Conservation (phyloP, 2,329 filamentous ascomycete species). For the Penicillium psychrosexuale region DNA sequence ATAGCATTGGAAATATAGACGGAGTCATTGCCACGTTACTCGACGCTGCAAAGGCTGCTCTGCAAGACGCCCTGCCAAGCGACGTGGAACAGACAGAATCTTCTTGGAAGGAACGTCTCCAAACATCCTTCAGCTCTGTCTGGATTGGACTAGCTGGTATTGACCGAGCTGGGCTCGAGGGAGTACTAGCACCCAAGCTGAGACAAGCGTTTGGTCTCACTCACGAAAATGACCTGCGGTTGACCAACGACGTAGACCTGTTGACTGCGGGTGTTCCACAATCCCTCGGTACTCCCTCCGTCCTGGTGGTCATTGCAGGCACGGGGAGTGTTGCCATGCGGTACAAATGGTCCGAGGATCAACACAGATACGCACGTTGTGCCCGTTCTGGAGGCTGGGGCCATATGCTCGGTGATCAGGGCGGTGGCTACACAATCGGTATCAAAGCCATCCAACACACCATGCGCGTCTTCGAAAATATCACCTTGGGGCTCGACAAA, state of each 20-base stretch:
- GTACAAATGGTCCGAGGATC: conserved; percentile 25
- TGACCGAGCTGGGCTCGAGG: conserved; percentile 34
- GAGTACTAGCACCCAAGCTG: conserved; percentile 27
- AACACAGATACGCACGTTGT: conserved; percentile 22
- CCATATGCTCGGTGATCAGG: conserved; percentile 45
- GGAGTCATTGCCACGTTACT: conserved; percentile 29
- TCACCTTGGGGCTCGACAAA: conserved; percentile 13
- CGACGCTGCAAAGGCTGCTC: conserved; percentile 16
- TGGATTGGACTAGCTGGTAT: conserved; percentile 45
- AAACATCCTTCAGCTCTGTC: conserved; percentile 27
- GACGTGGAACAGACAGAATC: neutral
- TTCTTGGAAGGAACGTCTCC: conserved; percentile 5
- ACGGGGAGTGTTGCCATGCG: conserved; percentile 46
- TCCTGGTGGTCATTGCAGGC: conserved; percentile 43
- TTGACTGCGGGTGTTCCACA: conserved; percentile 29
- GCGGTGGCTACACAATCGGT: conserved; percentile 44
- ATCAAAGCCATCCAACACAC: conserved; percentile 35
- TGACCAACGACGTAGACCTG: conserved; percentile 45
- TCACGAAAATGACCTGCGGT: conserved; percentile 19
- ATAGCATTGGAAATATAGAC: conserved; percentile 16
- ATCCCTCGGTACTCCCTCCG: conserved; percentile 16
- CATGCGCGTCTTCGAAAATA: conserved; percentile 31
- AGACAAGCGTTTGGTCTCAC: conserved; percentile 28
- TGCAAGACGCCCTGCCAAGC: conserved; percentile 8
- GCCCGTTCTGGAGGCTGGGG: conserved; percentile 47